Evolutionary conservation across 2,329 filamentous ascomycete species (phyloP).

Genomic region (Hypoxylon sp.): DNA sequence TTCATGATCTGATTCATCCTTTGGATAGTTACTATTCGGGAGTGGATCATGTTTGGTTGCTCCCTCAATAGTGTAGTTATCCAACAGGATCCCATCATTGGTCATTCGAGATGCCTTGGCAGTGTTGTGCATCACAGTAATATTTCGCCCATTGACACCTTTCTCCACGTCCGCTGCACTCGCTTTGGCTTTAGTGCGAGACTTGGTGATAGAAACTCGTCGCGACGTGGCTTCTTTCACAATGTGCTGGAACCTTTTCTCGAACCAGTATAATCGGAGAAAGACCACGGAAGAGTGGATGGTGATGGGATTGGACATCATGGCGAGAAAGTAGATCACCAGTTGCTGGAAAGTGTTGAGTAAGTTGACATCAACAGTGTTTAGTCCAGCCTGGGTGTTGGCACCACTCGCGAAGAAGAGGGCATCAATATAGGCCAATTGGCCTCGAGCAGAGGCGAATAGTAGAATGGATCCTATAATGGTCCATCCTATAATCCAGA

Average conservation of each 20-base stretch:
- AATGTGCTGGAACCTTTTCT: conserved; percentile 92
- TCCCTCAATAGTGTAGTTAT: conserved; percentile 57
- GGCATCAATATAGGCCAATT: conserved; percentile 85
- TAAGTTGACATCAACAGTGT: conserved; percentile 79
- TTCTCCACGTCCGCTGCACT: conserved; percentile 68
- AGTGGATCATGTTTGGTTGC: conserved; percentile 46
- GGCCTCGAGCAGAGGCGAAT: conserved; percentile 71
- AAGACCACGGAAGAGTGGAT: conserved; percentile 91
- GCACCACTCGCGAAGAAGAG: conserved; percentile 89
- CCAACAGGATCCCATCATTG: conserved; percentile 72
- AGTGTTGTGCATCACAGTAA: conserved; percentile 74
- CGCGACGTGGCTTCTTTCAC: conserved; percentile 79
- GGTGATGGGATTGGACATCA: conserved; percentile 85
- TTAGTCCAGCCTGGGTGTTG: conserved; percentile 93
- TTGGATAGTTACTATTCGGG: conserved; percentile 36
- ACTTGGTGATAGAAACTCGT: conserved; percentile 74
- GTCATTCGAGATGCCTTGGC: conserved; percentile 70
- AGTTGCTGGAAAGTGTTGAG: conserved; percentile 82
- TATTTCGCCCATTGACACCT: conserved; percentile 76
- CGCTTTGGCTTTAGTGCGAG: conserved; percentile 66
- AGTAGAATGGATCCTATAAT: conserved; percentile 84
- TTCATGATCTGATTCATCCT: conserved; percentile 41
- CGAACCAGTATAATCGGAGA: conserved; percentile 96
- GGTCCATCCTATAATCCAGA: conserved; percentile 82
- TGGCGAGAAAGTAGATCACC: conserved; percentile 78